Evolutionary conservation across 2,329 filamentous ascomycete species (phyloP).

Genomic region (Neospermospora avenae): DNA sequence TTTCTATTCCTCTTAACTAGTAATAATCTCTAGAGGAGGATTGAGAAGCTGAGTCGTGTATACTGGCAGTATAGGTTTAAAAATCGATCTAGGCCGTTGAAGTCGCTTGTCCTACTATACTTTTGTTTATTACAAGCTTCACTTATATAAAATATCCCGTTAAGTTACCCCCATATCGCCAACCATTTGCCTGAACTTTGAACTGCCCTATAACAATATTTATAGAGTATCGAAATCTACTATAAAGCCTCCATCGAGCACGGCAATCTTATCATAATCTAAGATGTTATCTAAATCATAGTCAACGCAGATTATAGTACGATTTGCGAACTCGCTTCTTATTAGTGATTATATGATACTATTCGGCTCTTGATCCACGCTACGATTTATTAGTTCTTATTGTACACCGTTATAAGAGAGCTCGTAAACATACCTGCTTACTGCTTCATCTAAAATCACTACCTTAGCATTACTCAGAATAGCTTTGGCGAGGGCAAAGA

Average conservation of each 20-base stretch:
- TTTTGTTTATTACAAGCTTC: neutral
- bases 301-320: slow-evolving; percentile 43
- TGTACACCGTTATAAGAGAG: neutral
- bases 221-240: slow-evolving; percentile 84
- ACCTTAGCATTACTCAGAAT: slow-evolving; percentile 36
- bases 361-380: slow-evolving; percentile 32
- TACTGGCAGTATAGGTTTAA: neutral
- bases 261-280: slow-evolving; percentile 43
- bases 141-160: neutral
- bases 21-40: too few relatives aligned
- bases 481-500: slow-evolving; percentile 46
- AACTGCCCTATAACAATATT: slow-evolving; percentile 50
- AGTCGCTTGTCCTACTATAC: neutral
- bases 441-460: slow-evolving; percentile 35
- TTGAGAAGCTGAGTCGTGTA: neutral
- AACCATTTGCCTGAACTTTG: neutral
- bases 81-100: neutral
- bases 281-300: slow-evolving; percentile 38
- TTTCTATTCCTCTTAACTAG: too few relatives aligned
- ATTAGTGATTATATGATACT: slow-evolving; percentile 39
- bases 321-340: slow-evolving; percentile 45
- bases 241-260: slow-evolving; percentile 51
- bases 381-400: neutral
- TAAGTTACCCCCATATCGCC: neutral
- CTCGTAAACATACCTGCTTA: slow-evolving; percentile 19